phyloP scores from a whole-genome alignment of 441 rosid genomes.

The Euphorbia corollata region DNA sequence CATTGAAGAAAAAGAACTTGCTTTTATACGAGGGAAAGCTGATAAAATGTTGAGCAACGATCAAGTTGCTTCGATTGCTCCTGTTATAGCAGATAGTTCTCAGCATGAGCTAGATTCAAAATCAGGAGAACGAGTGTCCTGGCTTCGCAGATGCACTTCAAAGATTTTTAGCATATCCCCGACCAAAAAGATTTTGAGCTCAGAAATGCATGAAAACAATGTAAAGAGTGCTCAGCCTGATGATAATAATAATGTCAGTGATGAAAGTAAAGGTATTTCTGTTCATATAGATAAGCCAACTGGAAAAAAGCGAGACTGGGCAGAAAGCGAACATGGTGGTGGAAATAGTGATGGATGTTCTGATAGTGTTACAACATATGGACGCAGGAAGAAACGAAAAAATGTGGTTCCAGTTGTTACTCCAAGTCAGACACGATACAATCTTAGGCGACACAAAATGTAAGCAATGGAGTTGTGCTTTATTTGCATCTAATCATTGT shows the following conservation, averaged over 20 bases:
- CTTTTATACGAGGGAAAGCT: constrained; percentile 29
- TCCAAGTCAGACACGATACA: constrained; percentile 62
- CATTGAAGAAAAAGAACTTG: constrained; percentile 30
- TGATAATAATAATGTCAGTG: constrained; percentile 21
- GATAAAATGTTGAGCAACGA: constrained; percentile 29
- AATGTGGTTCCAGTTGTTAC: constrained; percentile 33
- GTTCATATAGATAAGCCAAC: constrained; percentile 30
- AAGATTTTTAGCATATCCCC: constrained; percentile 62
- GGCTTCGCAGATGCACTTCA: constrained; percentile 54
- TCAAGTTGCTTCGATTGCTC: constrained; percentile 26
- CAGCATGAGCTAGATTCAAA: constrained; percentile 33
- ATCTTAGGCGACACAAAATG: constrained; percentile 66
- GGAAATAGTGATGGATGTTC: constrained; percentile 60
- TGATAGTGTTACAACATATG: constrained; percentile 54
- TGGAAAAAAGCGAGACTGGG: constrained; percentile 49
- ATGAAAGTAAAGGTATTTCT: constrained; percentile 32
- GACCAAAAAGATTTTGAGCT: constrained; percentile 33
- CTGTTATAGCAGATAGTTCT: constrained; percentile 31
- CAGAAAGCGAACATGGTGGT: constrained; percentile 44
- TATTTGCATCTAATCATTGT: too few species aligned
- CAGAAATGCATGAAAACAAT: constrained; percentile 30
- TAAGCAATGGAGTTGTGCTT: constrained; percentile 28
- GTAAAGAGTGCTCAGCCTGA: constrained; percentile 20
- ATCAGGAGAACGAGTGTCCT: constrained; percentile 45
- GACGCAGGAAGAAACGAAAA: constrained; percentile 58